Base-by-base conservation (phyloP, 192 early-diverging fungal genomes). In the Oehlia diaphana region DNA sequence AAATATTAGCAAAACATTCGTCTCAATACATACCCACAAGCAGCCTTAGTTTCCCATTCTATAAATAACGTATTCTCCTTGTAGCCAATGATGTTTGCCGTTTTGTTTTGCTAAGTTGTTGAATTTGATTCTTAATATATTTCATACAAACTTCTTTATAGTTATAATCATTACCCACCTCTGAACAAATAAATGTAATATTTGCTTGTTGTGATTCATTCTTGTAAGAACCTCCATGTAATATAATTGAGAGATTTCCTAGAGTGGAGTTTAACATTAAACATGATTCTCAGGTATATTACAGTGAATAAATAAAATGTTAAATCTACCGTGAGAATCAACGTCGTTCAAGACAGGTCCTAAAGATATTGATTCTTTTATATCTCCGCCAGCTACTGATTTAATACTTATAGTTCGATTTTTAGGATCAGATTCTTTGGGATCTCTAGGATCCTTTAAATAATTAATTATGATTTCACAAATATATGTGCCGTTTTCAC, bases 31-130 rank as follows among this genome's bases (percentile, higher is more conserved):
- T 37, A 69, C 67, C 67, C 35, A 39, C 35, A 37, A 69, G 35
- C 33, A 39, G 31, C 19, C 0, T 4, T 12, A n/a, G 33, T 69
- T 21, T 69, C 14, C 67, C 67, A 69, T 42, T 19, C 16, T 69
- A 69, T 69, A 39, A 39, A n/a, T 39, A 69, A 69, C n/a, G 67
- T 69, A 69, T 69, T 39, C 5, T 69, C 19, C 35, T n/a, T 42
- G 67, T 69, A 42, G 21, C 42, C n/a, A 13, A 42, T 42, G 39
- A 42, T 42, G 39, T 42, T 42, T 42, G 39, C 39, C 21, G 5
- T 42, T 37, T 5, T 31, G 37, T 0, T 42, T 69, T 39, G 2
- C 21, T 39, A 69, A 69, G 19, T 19, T 7, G 19, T 44, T 37
- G 21, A 69, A 69, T 39, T 44, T 39, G 37, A 9, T 39, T 19